Percentiles rank a stretch among this genome's conserved stretches.
Evolutionary conservation across 163 green algal species (phyloP).

Genomic region (Scenedesmus sp.): DNA sequence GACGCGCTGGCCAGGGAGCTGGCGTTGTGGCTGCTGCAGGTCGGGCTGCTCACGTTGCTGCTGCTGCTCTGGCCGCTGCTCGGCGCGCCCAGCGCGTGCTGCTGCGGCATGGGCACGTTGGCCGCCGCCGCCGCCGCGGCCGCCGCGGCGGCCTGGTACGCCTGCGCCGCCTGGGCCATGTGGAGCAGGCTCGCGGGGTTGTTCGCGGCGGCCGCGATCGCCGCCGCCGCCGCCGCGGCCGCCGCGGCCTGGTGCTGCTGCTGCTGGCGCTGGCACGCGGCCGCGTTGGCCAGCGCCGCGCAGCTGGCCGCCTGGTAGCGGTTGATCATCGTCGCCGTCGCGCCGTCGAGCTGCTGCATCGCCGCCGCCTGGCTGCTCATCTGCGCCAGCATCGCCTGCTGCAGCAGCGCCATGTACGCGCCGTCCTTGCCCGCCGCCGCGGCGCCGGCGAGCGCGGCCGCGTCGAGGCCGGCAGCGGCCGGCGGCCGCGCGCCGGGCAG

Average conservation of each 20-base stretch:
- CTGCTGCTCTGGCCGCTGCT: slow-evolving; percentile 16
- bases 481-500: neutral
- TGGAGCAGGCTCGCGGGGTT: slow-evolving; percentile 19
- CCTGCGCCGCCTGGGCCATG: slow-evolving; percentile 31
- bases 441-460: slow-evolving; percentile 12
- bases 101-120: slow-evolving; percentile 10
- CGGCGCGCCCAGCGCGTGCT: neutral
- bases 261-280: slow-evolving; percentile 35
- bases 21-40: slow-evolving; percentile 17
- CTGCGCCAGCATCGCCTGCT: slow-evolving; percentile 10
- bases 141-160: slow-evolving; percentile 23
- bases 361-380: slow-evolving; percentile 2
- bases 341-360: slow-evolving; percentile 24
- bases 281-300: slow-evolving; percentile 31
- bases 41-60: slow-evolving; percentile 20
- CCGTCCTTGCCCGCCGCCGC: neutral
- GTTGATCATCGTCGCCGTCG: slow-evolving; percentile 42
- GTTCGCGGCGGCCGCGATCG: slow-evolving; percentile 23
- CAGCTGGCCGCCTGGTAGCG: slow-evolving; percentile 37
- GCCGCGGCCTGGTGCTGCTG: slow-evolving; percentile 41
- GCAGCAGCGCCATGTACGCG: neutral
- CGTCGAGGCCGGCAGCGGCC: no score
- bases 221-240: slow-evolving; percentile 21
- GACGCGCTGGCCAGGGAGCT: neutral
- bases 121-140: slow-evolving; percentile 17